phyloP scores from a whole-genome alignment of 2,329 filamentous ascomycete species.

The Botryotinia calthae region DNA sequence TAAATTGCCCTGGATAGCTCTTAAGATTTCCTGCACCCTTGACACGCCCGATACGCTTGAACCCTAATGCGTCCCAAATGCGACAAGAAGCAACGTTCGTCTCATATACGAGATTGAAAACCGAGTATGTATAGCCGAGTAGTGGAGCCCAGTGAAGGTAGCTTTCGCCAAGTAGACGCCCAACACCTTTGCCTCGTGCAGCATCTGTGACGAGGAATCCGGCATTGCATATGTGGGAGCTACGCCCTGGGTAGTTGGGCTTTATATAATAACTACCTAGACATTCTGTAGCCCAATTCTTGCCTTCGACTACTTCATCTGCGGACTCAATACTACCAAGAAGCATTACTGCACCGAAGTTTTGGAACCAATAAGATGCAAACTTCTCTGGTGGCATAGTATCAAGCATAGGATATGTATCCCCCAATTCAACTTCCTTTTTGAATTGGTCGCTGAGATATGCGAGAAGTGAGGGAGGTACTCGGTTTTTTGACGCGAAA shows the following conservation, averaged over 20 bases:
- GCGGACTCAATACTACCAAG: constrained; percentile 59
- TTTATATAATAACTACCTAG: constrained; percentile 72
- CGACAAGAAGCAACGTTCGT: constrained; percentile 69
- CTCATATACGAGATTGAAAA: constrained; percentile 75
- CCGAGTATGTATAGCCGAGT: constrained; percentile 67
- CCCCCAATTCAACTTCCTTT: constrained; percentile 68
- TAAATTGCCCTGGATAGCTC: constrained; percentile 49
- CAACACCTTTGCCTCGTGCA: constrained; percentile 54
- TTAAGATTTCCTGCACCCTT: constrained; percentile 54
- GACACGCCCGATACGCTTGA: constrained; percentile 69
- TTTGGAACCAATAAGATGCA: constrained; percentile 69
- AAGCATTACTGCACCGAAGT: constrained; percentile 70
- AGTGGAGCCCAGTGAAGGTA: constrained; percentile 58
- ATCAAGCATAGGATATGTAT: constrained; percentile 70
- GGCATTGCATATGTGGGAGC: constrained; percentile 70
- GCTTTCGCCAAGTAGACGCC: constrained; percentile 54
- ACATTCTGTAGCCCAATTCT: constrained; percentile 64
- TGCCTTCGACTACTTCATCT: constrained; percentile 48
- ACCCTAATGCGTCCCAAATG: constrained; percentile 72
- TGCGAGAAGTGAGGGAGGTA: constrained; percentile 59
- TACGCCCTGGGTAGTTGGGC: constrained; percentile 71
- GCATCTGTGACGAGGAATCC: constrained; percentile 56
- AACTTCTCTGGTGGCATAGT: constrained; percentile 60
- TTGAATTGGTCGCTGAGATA: constrained; percentile 67
- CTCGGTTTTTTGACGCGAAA: constrained; percentile 58